phyloP scores from a whole-genome alignment of 1,139 yeast genomes.

The Saccharomycopsis crataegensis region DNA sequence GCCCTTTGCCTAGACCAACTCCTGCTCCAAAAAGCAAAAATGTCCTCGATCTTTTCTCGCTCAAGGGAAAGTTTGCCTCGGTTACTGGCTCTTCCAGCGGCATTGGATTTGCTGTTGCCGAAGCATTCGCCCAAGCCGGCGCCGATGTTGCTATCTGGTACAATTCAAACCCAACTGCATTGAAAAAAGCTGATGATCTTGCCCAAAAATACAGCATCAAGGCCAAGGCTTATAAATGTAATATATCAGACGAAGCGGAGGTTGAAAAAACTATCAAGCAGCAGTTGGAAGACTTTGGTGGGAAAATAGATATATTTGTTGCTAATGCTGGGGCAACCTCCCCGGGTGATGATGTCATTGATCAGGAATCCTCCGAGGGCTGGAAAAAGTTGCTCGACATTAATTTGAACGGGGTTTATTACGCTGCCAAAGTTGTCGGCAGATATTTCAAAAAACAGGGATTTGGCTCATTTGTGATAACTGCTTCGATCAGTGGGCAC shows the following conservation, averaged over 20 bases:
- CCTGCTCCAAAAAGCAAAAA: slow-evolving; percentile 27
- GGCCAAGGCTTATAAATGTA: slow-evolving; percentile 66
- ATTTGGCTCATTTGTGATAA: slow-evolving; percentile 67
- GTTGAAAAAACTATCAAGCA: slow-evolving; percentile 52
- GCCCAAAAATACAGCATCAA: slow-evolving; percentile 57
- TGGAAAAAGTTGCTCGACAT: slow-evolving; percentile 67
- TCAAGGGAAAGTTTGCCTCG: slow-evolving; percentile 82
- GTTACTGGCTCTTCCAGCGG: slow-evolving; percentile 86
- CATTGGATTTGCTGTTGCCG: slow-evolving; percentile 78
- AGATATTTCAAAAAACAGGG: slow-evolving; percentile 59
- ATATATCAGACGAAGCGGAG: slow-evolving; percentile 49
- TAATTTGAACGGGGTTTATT: slow-evolving; percentile 71
- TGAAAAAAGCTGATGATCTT: slow-evolving; percentile 49
- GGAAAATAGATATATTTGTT: slow-evolving; percentile 73
- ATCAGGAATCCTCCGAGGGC: slow-evolving; percentile 44
- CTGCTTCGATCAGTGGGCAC: slow-evolving; percentile 89
- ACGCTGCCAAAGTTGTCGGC: slow-evolving; percentile 68
- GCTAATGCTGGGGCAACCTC: slow-evolving; percentile 92
- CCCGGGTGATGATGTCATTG: slow-evolving; percentile 65
- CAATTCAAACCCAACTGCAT: slow-evolving; percentile 50
- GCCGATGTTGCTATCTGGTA: slow-evolving; percentile 88
- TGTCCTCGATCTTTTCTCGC: slow-evolving; percentile 45
- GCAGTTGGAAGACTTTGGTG: slow-evolving; percentile 64
- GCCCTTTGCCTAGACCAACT: slow-evolving; percentile 28
- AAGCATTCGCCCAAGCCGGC: slow-evolving; percentile 84